Percentiles rank a stretch among this genome's conserved stretches.
Conservation (phyloP, 2,329 filamentous ascomycete genomes). For the Ramularia collo-cygni region DNA sequence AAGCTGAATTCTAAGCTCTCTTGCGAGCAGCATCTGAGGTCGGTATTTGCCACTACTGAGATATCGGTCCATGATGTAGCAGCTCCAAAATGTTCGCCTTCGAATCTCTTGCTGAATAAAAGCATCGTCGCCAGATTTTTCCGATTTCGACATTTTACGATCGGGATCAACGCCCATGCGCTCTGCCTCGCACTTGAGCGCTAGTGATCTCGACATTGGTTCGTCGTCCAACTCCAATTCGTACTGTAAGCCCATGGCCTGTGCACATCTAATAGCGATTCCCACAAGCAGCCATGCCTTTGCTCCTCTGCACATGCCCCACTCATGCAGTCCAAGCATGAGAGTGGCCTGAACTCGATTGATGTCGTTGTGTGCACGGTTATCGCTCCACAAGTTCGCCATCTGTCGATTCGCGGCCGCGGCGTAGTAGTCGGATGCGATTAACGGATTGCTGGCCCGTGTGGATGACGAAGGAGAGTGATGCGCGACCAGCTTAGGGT, state of each 20-base stretch:
- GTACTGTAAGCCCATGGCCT: slow-evolving; percentile 55
- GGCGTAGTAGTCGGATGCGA: slow-evolving; percentile 60
- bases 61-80: slow-evolving; percentile 65
- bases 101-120: slow-evolving; percentile 57
- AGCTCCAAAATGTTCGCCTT: slow-evolving; percentile 67
- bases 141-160: slow-evolving; percentile 24
- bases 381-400: slow-evolving; percentile 41
- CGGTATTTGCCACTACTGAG: slow-evolving; percentile 58
- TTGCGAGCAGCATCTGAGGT: slow-evolving; percentile 51
- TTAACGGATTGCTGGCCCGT: slow-evolving; percentile 45
- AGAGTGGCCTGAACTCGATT: slow-evolving; percentile 61
- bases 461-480: slow-evolving; percentile 46
- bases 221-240: slow-evolving; percentile 41
- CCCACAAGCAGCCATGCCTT: slow-evolving; percentile 62
- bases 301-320: slow-evolving; percentile 57
- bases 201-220: slow-evolving; percentile 31
- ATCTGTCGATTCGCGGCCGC: slow-evolving; percentile 49
- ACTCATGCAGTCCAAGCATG: slow-evolving; percentile 67
- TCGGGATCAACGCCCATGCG: slow-evolving; percentile 28
- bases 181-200: slow-evolving; percentile 34
- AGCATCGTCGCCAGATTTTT: slow-evolving; percentile 28
- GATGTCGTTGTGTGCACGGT: slow-evolving; percentile 48
- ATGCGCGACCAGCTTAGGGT: slow-evolving; percentile 50
- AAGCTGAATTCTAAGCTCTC: slow-evolving; percentile 58
- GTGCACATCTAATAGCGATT: slow-evolving; percentile 53